phyloP scores from a whole-genome alignment of 2,329 filamentous ascomycete species.

The Pyrenophora graminea region DNA sequence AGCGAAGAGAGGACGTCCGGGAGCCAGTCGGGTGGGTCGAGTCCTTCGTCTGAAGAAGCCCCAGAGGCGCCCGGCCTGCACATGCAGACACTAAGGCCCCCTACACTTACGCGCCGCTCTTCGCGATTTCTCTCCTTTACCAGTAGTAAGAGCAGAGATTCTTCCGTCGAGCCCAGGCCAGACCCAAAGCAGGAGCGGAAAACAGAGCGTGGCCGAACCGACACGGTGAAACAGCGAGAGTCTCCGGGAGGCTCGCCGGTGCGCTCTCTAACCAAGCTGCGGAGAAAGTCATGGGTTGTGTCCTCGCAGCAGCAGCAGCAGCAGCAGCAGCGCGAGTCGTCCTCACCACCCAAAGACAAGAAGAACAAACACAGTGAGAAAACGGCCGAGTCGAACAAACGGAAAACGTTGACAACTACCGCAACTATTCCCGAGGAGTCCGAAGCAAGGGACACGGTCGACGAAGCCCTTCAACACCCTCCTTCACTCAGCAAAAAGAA shows the following conservation, averaged over 20 bases:
- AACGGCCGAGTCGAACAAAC: constrained; percentile 27
- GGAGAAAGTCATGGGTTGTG: constrained; percentile 45
- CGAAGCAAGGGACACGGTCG: constrained; percentile 25
- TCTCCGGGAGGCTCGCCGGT: constrained; percentile 33
- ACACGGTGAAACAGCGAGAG: constrained; percentile 31
- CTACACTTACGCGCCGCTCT: constrained; percentile 39
- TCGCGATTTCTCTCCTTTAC: constrained; percentile 44
- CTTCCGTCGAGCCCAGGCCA: constrained; percentile 36
- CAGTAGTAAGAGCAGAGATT: constrained; percentile 41
- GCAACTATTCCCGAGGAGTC: constrained; percentile 40
- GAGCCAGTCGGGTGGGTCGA: constrained; percentile 52
- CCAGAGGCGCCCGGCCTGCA: constrained; percentile 33
- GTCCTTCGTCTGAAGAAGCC: constrained; percentile 48
- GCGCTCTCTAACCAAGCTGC: constrained; percentile 40
- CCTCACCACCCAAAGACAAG: constrained; percentile 23
- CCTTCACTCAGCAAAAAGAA: constrained; percentile 41
- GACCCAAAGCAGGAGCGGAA: constrained; percentile 34
- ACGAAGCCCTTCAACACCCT: constrained; percentile 28
- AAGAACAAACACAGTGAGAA: constrained; percentile 22
- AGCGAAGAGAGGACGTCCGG: constrained; percentile 41
- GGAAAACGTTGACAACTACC: constrained; percentile 27
- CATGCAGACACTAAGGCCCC: constrained; percentile 39
- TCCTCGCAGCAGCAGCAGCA: constrained; percentile 9
- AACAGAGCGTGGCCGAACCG: constrained; percentile 31
- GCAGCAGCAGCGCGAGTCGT: constrained; percentile 13